A percentile compares a stretch with the other conserved stretches of the same genome.
Conservation (phyloP, 495 filamentous ascomycete genomes). For the Penicillium simplicissimum region DNA sequence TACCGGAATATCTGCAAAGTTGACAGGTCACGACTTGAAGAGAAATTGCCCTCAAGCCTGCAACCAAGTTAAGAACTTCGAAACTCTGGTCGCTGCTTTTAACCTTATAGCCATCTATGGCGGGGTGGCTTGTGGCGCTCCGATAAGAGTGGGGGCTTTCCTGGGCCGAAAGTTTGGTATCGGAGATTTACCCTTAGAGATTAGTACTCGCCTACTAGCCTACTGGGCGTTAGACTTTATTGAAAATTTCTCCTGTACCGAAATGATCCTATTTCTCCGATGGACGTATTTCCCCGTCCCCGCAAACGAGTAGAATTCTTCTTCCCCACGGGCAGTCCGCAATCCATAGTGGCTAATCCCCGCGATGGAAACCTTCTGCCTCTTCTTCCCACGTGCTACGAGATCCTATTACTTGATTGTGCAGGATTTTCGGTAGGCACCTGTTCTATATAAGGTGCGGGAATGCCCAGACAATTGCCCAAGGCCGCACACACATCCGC, state of each 20-base stretch:
- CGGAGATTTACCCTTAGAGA: constrained; percentile 3
- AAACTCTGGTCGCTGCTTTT: neutral
- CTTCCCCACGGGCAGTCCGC: constrained; percentile 15
- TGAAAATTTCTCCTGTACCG: no score
- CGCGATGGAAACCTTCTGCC: neutral
- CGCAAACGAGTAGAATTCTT: neutral
- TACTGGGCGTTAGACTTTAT: no score
- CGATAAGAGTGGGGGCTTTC: neutral
- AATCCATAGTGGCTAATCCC: neutral
- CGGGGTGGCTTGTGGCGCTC: constrained; percentile 1
- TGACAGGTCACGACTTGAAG: neutral
- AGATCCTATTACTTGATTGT: neutral
- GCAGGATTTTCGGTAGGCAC: neutral
- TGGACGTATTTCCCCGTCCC: neutral
- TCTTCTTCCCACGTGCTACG: constrained; percentile 2
- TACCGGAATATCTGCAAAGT: neutral
- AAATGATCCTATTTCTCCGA: constrained; percentile 15
- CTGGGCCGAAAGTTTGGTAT: neutral
- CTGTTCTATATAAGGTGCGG: constrained; percentile 19
- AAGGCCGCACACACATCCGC: neutral
- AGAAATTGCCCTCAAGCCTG: neutral
- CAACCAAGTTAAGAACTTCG: neutral
- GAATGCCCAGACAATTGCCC: neutral
- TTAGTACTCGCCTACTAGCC: no score
- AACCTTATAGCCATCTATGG: neutral